phyloP scores from a whole-genome alignment of 2,329 filamentous ascomycete genomes.

The Scedosporium minutisporum region DNA sequence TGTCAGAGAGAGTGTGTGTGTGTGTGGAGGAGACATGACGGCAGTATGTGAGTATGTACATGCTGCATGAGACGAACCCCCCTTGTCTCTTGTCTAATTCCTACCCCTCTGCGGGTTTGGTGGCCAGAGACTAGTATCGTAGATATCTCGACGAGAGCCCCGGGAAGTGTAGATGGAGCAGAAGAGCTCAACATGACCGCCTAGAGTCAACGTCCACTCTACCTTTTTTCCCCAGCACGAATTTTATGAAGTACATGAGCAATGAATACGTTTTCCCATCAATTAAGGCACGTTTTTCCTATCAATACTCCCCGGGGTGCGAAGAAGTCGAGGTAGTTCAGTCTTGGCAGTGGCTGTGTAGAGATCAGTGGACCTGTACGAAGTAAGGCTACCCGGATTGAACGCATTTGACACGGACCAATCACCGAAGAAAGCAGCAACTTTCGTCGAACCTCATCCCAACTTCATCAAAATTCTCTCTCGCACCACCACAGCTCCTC shows the following conservation, averaged over 20 bases:
- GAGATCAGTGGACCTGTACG: neutral
- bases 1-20: neutral
- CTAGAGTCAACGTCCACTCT: neutral
- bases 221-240: neutral
- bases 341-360: slow-evolving; percentile 2
- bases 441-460: neutral
- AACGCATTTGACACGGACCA: neutral
- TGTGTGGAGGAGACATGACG: neutral
- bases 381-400: neutral
- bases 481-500: neutral
- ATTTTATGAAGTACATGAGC: slow-evolving; percentile 2
- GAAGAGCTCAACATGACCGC: neutral
- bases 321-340: neutral
- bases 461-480: neutral
- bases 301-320: neutral
- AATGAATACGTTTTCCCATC: neutral
- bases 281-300: neutral
- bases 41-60: neutral
- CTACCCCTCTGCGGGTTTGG: neutral
- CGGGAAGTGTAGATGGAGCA: neutral
- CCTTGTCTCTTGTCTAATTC: neutral
- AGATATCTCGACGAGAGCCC: neutral
- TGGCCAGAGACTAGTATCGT: neutral
- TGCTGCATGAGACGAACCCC: neutral
- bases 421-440: neutral